A percentile compares a stretch with the other conserved stretches of the same genome.
Evolutionary conservation across 2,329 filamentous ascomycete species (phyloP).

Genomic region (Colletotrichum cereale): DNA sequence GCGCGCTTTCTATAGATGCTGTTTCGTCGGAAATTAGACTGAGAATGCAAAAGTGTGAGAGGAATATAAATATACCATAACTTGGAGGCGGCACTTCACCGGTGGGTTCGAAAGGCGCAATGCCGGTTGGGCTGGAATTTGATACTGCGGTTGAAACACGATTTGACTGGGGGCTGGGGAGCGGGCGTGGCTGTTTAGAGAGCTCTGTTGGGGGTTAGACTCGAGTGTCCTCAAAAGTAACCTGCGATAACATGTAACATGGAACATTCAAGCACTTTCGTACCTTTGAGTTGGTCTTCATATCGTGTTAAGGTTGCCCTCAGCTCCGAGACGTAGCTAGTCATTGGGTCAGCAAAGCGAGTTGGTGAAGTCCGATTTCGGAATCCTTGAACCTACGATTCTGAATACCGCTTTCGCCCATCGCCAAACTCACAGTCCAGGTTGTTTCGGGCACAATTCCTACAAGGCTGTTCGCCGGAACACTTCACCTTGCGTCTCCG

Average conservation of each 20-base stretch:
- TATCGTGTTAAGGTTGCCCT: constrained; percentile 29
- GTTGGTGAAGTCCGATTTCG: neutral
- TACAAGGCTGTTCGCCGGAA: constrained; percentile 49
- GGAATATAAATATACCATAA: constrained; percentile 13
- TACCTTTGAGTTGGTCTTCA: constrained; percentile 31
- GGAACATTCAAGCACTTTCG: neutral
- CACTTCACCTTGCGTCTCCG: constrained; percentile 53
- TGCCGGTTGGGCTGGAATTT: constrained; percentile 32
- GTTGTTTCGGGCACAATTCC: constrained; percentile 50
- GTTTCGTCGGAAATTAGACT: neutral
- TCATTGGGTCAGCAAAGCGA: neutral
- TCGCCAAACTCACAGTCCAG: constrained; percentile 49
- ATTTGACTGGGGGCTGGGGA: neutral
- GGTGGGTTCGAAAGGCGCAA: constrained; percentile 30
- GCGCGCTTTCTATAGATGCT: constrained; percentile 37
- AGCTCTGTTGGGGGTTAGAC: constrained; percentile 10
- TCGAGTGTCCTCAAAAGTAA: neutral
- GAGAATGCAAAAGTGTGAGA: neutral
- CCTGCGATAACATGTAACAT: neutral
- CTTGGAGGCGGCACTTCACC: constrained; percentile 37
- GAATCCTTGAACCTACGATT: constrained; percentile 33
- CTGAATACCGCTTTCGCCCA: constrained; percentile 37
- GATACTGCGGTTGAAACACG: constrained; percentile 14
- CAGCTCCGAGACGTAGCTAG: constrained; percentile 33
- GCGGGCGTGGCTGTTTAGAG: constrained; percentile 19